These are phyloP conservation scores for Lasiosphaeria ovina DNA, from an alignment of 495 filamentous ascomycete species.

Conservation along the genomic window DNA sequence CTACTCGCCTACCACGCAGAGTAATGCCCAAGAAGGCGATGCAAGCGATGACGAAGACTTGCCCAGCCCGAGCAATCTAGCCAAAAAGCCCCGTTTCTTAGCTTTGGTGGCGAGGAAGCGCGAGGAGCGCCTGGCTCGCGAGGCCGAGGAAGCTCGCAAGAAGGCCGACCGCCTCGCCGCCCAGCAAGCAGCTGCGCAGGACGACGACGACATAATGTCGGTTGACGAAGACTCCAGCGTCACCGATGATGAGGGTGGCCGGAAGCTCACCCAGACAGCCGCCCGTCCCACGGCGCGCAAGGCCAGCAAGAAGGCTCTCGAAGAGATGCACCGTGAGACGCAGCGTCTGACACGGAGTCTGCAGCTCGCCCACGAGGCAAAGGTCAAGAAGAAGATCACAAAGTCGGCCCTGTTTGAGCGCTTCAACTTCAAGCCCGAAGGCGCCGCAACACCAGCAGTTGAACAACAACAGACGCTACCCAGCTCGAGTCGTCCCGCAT, in stretches of 20 bases:
- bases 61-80: constrained; percentile 38
- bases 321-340: constrained; percentile 91
- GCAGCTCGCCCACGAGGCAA: constrained; percentile 87
- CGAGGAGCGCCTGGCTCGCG: constrained; percentile 63
- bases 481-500: background rate
- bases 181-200: constrained; percentile 32
- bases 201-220: constrained; percentile 26
- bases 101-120: constrained; percentile 71
- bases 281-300: constrained; percentile 67
- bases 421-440: constrained; percentile 65
- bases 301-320: constrained; percentile 92
- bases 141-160: constrained; percentile 53
- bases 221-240: constrained; percentile 51
- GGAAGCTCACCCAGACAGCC: constrained; percentile 58
- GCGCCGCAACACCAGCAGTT: constrained; percentile 30
- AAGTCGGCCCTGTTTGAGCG: constrained; percentile 79
- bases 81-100: constrained; percentile 57
- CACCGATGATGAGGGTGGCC: constrained; percentile 55
- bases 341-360: constrained; percentile 86
- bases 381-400: constrained; percentile 87
- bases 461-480: constrained; percentile 13
- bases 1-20: constrained; percentile 12
- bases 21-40: constrained; percentile 24
- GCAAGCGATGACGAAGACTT: constrained; percentile 48
- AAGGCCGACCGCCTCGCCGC: constrained; percentile 46